Conservation (phyloP, 495 filamentous ascomycete species). For the Hypoxylon rickii region DNA sequence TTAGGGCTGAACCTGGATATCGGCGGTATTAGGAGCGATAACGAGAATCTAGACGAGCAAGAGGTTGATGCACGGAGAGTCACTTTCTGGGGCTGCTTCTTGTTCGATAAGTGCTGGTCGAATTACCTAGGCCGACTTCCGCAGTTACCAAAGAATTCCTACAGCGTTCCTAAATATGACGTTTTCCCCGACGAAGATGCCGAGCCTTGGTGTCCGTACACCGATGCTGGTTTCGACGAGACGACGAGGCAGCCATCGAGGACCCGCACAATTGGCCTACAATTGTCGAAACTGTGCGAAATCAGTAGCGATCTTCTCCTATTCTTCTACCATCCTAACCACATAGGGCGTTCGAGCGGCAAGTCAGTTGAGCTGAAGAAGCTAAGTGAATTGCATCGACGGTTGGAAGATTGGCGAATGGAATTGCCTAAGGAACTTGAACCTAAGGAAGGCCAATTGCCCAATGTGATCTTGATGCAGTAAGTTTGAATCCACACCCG, state of each 20-base stretch:
- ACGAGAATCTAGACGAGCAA: slow-evolving; percentile 69
- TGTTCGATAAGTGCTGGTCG: slow-evolving; percentile 99
- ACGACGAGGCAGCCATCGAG: slow-evolving; percentile 77
- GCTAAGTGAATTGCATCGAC: slow-evolving; percentile 85
- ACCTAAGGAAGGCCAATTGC: slow-evolving; percentile 84
- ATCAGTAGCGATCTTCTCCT: slow-evolving; percentile 89
- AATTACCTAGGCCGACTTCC: slow-evolving; percentile 95
- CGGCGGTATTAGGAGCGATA: slow-evolving; percentile 59
- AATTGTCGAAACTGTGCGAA: slow-evolving; percentile 83
- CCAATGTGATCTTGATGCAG: slow-evolving; percentile 93
- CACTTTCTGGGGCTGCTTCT: slow-evolving; percentile 98
- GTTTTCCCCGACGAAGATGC: slow-evolving; percentile 90
- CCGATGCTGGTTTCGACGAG: slow-evolving; percentile 74
- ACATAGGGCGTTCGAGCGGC: slow-evolving; percentile 61
- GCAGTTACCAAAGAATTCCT: slow-evolving; percentile 75
- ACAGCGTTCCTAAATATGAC: slow-evolving; percentile 85
- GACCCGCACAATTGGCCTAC: slow-evolving; percentile 79
- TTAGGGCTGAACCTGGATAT: slow-evolving; percentile 90
- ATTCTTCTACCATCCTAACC: slow-evolving; percentile 86
- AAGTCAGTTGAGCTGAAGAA: slow-evolving; percentile 83
- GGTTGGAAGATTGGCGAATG: slow-evolving; percentile 90
- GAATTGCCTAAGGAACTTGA: slow-evolving; percentile 85
- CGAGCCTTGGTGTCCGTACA: slow-evolving; percentile 85
- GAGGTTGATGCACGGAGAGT: slow-evolving; percentile 88
- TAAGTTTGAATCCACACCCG: slow-evolving; percentile 53